Conservation (phyloP, 2,329 filamentous ascomycete species). For the Aspergillus sp. region DNA sequence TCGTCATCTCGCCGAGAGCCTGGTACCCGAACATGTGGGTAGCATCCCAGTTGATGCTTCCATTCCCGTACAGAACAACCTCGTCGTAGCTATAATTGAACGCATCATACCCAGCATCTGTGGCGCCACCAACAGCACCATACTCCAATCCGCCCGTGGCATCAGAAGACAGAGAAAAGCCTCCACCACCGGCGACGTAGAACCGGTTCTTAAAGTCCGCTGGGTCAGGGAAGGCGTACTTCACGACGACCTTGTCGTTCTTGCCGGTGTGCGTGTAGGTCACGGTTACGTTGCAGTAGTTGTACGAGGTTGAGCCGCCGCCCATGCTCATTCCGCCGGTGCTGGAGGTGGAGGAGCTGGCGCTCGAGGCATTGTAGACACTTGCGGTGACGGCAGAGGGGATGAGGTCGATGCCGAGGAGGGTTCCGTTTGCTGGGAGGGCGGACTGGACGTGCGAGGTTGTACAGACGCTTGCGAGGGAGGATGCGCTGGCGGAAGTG, state of each 20-base stretch:
- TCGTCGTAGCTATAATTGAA: conserved; percentile 44
- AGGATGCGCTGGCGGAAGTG: conserved; percentile 11
- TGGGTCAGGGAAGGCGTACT: conserved; percentile 41
- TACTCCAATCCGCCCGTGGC: conserved; percentile 49
- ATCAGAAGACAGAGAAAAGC: conserved; percentile 45
- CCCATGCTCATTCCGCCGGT: conserved; percentile 24
- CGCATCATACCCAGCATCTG: conserved; percentile 51
- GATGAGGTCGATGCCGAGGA: conserved; percentile 48
- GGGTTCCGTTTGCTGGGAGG: conserved; percentile 48
- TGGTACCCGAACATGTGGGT: conserved; percentile 50
- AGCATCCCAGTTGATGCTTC: conserved; percentile 45
- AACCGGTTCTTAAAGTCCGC: conserved; percentile 51
- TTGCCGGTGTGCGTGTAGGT: conserved; percentile 49
- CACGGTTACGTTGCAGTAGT: conserved; percentile 49
- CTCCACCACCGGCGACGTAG: conserved; percentile 52
- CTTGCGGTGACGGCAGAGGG: conserved; percentile 49
- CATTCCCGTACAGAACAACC: conserved; percentile 53
- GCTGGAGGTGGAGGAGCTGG: conserved; percentile 4
- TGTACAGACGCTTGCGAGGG: conserved; percentile 49
- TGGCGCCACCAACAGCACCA: conserved; percentile 48
- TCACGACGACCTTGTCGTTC: conserved; percentile 44
- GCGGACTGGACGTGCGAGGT: conserved; percentile 48
- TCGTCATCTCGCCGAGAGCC: conserved; percentile 57
- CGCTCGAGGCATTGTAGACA: conserved; percentile 40
- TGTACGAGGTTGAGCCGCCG: conserved; percentile 17